Base-by-base conservation (phyloP, 768 basidiomycete genomes). In the Gloeostereum incarnatum region DNA sequence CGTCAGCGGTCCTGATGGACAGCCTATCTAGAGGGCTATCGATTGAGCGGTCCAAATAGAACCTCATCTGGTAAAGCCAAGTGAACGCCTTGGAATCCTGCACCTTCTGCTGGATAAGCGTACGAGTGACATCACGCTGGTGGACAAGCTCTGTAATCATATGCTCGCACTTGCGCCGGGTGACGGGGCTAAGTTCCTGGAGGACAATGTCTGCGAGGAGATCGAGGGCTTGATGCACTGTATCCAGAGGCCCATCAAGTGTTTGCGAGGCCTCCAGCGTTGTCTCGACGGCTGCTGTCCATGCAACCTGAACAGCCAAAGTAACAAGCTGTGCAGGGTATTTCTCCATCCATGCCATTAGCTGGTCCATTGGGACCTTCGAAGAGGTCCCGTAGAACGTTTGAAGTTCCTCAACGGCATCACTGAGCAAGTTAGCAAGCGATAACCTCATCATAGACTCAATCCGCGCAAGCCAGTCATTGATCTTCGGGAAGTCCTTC, bases 31-130 rank as follows among this genome's bases (percentile, higher is more conserved):
- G 65, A 2, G 91, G 83, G 44, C 85, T 81, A 31, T 80, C 74
- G n/a, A 71, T 55, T 0, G 65, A 52, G 11, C 68, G 66, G 50
- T 93, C 82, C 23, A 96, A 73, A 57, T 98, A 97, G 65, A 92
- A 99, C 6, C 96, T 86, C 96, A 99, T 98, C 54, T 98, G 92
- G 50, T 88, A 94, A 10, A 98, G 63, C 96, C 96, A 99, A 2
- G 78, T 74, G 58, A 98, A 99, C 31, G 72, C 72, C 48, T 75
- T 78, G 41, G 75, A 57, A 45, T 89, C 82, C 3, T 61, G 40
- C 10, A 85, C 70, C 20, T 68, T 60, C 49, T 80, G 74, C 42
- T 76, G 69, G 39, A 86, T 71, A 39, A 98, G 79, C 9, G 71
- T 63, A 9, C 96, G 83, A 26, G 80, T 82, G 27, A 98, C 94